Evolutionary conservation across 2,329 filamentous ascomycete species (phyloP), one percentile per base, ranked within the genome.

Genomic region (Septoria linicola): DNA sequence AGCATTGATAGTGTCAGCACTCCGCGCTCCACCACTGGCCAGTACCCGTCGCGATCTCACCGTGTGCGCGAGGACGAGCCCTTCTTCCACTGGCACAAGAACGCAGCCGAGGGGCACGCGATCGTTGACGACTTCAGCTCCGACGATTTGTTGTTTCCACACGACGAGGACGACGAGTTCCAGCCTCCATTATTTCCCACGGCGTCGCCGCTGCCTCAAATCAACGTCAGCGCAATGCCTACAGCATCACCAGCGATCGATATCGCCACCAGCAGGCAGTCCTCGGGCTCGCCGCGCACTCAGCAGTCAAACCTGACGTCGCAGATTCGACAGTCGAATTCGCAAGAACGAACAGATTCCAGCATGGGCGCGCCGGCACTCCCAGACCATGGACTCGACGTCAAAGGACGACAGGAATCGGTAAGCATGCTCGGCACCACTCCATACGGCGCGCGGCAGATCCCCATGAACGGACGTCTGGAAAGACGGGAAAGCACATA

Each of bases 221-320:
- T 54, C 27, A 49, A 21, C 21, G 37, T 40, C 42, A 59, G 57
- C 69, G 72, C 65, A 61, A 82, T 82, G 79, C 76, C 76, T 54
- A 73, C 73, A 58, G 67, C 73, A 48, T 76, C 79, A 55, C 72
- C 75, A 53, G 80, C 82, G 39, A 80, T 84, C 67, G 78, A 84
- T 66, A 83, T 84, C 63, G 71, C 78, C 63, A 74, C 76, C 52
- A 70, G 73, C 54, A 58, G 72, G 64, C 65, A 77, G 75, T 62
- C 75, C 76, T 73, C 76, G 58, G 81, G 79, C 47, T 75, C 80
- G 58, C 80, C 81, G 43, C 79, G 79, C 54, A 80, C 78, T 64
- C 80, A 83, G 67, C 79, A 80, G 10, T 84, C 82, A 30, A 83
- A 82, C 62, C 72, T 84, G 59, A 84, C 81, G 4, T 81, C 79